Evolutionary conservation across 148 eudicot genomes (phyloP), one percentile per base, ranked within the genome.

Genomic region (Bassia scoparia): DNA sequence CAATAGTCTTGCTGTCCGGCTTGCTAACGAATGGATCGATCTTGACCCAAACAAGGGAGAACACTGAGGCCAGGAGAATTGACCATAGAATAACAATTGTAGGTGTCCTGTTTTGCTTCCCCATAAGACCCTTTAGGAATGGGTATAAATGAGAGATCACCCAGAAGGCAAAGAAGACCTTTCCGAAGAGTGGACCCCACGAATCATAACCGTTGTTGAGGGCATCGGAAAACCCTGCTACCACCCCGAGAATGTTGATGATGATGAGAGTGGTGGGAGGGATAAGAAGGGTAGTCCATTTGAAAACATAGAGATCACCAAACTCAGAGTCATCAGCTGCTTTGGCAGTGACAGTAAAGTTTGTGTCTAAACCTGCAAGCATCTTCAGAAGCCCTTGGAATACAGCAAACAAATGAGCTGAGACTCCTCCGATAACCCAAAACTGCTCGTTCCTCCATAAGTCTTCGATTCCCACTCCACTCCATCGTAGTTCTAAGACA

Each of bases 351-450:
- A 96, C 99, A 0, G 99, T 96, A 82, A 96, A 96, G 86, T 96
- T 96, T 7, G 99, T 90, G 79, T 96, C 96, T 0, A 92, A 61
- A 0, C 97, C 99, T 12, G 97, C 97, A 12, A 85, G 74, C 90
- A 90, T 89, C 59, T 96, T 96, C 31, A 96, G 91, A 34, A 96
- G 77, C 9, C 99, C 99, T 83, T 95, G 99, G 87, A 96, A 96
- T 20, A 96, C 97, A 0, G 97, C 99, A 58, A 96, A 96, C 49
- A 96, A 81, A 54, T 96, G 99, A 74, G 97, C 96, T 0, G 99
- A 96, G 62, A 92, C 97, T 23, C 99, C 97, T 31, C 99, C 97
- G 10, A 96, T 96, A 18, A 96, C 99, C 99, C 99, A 96, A 43
- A 92, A 96, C 73, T 96, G 99, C 91, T 96, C 97, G 77, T 92